phyloP scores from a whole-genome alignment of 1,284 basidiomycete genomes.

The Trichosporon sp. region DNA sequence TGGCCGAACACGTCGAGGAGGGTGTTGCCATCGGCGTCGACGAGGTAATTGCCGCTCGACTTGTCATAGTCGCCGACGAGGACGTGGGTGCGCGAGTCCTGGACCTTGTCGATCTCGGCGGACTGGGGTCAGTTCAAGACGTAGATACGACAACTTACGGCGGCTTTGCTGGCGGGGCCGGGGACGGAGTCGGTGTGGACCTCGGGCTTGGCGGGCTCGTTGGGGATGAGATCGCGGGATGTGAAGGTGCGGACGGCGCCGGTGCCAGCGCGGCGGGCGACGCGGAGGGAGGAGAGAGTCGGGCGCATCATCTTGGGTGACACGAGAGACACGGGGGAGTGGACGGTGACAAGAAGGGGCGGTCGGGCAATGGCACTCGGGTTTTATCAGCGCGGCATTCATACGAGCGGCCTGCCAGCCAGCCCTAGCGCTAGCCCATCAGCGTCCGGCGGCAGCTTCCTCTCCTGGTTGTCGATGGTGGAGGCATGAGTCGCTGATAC shows the following conservation, averaged over 20 bases:
- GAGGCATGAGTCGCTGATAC: slow-evolving; percentile 9
- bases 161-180: slow-evolving; percentile 35
- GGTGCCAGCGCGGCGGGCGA: neutral
- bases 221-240: slow-evolving; percentile 36
- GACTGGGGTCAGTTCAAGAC: slow-evolving; percentile 30
- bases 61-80: slow-evolving; percentile 35
- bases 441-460: neutral
- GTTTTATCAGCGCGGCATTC: slow-evolving; percentile 7
- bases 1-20: slow-evolving; percentile 63
- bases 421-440: neutral
- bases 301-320: slow-evolving; percentile 13
- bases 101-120: slow-evolving; percentile 35
- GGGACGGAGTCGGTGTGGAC: slow-evolving; percentile 36
- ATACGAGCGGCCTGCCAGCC: neutral
- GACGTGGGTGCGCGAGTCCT: slow-evolving; percentile 37
- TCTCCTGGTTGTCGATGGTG: neutral
- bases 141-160: slow-evolving; percentile 25
- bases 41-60: slow-evolving; percentile 58
- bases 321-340: neutral
- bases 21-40: slow-evolving; percentile 62
- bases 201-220: slow-evolving; percentile 36
- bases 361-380: neutral
- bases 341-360: neutral
- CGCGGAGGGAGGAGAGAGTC: slow-evolving; percentile 12
- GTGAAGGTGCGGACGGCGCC: slow-evolving; percentile 33